These are phyloP conservation scores for Pichia pseudocactophila DNA, from an alignment of 805 yeast species.

Conservation along the genomic window DNA sequence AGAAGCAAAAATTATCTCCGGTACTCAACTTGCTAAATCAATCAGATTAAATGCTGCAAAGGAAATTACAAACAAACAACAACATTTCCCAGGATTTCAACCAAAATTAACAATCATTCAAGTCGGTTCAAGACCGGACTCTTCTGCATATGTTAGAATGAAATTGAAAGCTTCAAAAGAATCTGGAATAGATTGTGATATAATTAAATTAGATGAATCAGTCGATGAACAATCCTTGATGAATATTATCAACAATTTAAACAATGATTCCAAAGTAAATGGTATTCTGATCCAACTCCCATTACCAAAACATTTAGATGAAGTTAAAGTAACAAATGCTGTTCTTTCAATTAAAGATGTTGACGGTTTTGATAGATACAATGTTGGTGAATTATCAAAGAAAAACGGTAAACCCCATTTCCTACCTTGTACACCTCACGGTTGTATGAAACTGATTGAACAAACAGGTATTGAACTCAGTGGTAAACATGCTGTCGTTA, in stretches of 20 bases:
- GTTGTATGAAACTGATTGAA: constrained; percentile 57
- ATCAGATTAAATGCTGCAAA: constrained; percentile 36
- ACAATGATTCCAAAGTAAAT: constrained; percentile 51
- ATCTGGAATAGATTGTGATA: constrained; percentile 54
- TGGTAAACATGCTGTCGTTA: constrained; percentile 72
- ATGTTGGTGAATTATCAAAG: constrained; percentile 70
- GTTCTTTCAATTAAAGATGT: constrained; percentile 63
- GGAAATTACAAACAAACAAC: constrained; percentile 34
- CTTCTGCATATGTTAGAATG: constrained; percentile 75
- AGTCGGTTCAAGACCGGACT: constrained; percentile 71
- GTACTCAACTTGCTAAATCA: constrained; percentile 36
- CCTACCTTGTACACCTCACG: constrained; percentile 81
- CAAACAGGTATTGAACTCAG: constrained; percentile 44
- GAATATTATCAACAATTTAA: constrained; percentile 44
- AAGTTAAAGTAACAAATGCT: constrained; percentile 55
- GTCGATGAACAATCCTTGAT: constrained; percentile 50
- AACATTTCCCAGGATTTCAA: constrained; percentile 42
- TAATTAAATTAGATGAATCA: constrained; percentile 49
- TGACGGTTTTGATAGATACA: constrained; percentile 74
- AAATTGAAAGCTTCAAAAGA: constrained; percentile 69
- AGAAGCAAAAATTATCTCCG: constrained; percentile 33
- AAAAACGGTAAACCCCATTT: constrained; percentile 63
- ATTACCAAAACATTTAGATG: constrained; percentile 61
- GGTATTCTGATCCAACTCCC: constrained; percentile 76
- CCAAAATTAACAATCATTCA: constrained; percentile 67